Evolutionary conservation across 768 basidiomycete species (phyloP).

Genomic region (Gymnopilus dilepis): DNA sequence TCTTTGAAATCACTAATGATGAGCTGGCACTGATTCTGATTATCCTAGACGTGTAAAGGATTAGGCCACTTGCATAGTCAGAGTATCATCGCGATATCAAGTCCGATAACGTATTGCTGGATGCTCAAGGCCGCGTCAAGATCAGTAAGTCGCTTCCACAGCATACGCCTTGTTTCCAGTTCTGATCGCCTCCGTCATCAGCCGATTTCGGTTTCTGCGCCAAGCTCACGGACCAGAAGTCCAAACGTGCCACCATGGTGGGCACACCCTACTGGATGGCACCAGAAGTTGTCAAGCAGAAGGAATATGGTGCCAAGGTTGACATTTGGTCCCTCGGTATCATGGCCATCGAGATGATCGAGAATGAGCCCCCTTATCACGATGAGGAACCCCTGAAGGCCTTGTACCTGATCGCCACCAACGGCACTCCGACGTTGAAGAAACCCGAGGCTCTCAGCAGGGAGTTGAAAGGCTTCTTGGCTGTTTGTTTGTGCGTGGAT

Average conservation of each 20-base stretch:
- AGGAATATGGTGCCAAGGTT: conserved; percentile 95
- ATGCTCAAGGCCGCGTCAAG: conserved; percentile 92
- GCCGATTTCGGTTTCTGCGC: conserved; percentile 98
- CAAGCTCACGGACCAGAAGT: conserved; percentile 94
- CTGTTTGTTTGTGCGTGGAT: conserved; percentile 98
- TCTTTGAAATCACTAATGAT: background rate
- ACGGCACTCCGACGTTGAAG: conserved; percentile 97
- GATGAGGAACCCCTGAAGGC: conserved; percentile 96
- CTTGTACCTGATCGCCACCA: conserved; percentile 94
- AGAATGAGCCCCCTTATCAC: conserved; percentile 94
- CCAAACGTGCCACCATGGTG: conserved; percentile 96
- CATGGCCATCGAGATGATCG: conserved; percentile 99
- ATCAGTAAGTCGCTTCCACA: conserved; percentile 72
- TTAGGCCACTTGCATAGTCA: conserved; percentile 92
- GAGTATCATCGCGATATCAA: conserved; percentile 96
- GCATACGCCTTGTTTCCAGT: background rate
- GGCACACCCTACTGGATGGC: conserved; percentile 99
- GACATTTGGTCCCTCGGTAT: conserved; percentile 98
- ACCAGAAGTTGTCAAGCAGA: conserved; percentile 95
- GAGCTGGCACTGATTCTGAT: background rate
- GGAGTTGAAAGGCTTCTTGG: conserved; percentile 95
- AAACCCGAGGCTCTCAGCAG: conserved; percentile 90
- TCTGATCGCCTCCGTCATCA: conserved; percentile 35
- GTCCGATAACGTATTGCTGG: conserved; percentile 93
- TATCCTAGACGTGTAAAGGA: conserved; percentile 87